Evolutionary conservation across 345 rosid genomes (phyloP).

Genomic region (Pseudoturritis turrita): DNA sequence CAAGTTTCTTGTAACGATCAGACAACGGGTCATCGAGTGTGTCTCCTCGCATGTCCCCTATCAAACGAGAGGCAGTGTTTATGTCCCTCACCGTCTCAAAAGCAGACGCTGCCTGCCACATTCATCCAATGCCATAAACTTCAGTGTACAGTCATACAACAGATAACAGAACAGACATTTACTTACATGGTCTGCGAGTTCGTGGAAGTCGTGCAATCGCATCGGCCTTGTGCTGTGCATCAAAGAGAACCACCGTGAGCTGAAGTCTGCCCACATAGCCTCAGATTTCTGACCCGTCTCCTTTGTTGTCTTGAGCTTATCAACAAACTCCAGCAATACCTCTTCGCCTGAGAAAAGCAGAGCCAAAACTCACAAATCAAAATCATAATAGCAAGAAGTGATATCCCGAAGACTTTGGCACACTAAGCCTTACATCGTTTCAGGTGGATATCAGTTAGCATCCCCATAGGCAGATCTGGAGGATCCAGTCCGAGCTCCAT

Average conservation of each 20-base stretch:
- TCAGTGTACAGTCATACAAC: background rate
- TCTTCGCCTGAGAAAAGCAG: conserved; percentile 52
- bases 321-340: conserved; percentile 45
- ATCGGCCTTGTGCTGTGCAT: conserved; percentile 65
- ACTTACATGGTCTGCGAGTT: conserved; percentile 71
- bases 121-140: background rate
- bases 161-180: background rate
- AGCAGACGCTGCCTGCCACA: conserved; percentile 54
- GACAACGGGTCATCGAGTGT: conserved; percentile 73
- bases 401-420: background rate
- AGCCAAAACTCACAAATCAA: background rate
- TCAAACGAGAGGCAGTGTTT: conserved; percentile 60
- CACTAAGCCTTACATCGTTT: conserved; percentile 49
- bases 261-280: conserved; percentile 66
- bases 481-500: conserved; percentile 73
- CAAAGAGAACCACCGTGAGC: conserved; percentile 72
- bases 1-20: conserved; percentile 47
- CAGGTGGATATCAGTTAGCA: conserved; percentile 59
- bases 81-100: conserved; percentile 65
- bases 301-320: conserved; percentile 42
- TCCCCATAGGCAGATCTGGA: conserved; percentile 65
- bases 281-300: conserved; percentile 53
- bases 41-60: conserved; percentile 64
- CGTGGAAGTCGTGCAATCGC: conserved; percentile 53
- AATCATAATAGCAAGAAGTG: background rate